These are phyloP conservation scores for Solanum pimpinellifolium DNA, from an alignment of 257 asterid species.

Conservation along the genomic window DNA sequence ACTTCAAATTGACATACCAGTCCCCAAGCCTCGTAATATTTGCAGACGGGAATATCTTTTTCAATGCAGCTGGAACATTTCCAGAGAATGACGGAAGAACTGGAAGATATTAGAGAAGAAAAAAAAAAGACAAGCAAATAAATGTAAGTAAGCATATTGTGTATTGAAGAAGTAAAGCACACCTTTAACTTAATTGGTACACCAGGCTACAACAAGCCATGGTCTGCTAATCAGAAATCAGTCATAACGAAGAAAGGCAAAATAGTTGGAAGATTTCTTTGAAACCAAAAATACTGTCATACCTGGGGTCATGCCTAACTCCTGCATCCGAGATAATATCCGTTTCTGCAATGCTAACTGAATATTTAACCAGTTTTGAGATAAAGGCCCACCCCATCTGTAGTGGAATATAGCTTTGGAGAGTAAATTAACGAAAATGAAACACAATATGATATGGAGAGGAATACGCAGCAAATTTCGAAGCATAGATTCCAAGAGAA, in stretches of 20 bases:
- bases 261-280: not conserved
- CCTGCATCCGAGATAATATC: conserved; percentile 79
- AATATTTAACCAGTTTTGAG: conserved; percentile 72
- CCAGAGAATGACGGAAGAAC: conserved; percentile 99
- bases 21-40: conserved; percentile 86
- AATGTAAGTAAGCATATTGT: not conserved
- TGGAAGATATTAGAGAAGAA: conserved; percentile 9
- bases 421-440: not conserved
- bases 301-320: conserved; percentile 99
- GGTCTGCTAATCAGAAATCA: not conserved
- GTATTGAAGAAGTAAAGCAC: not conserved
- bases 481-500: not conserved
- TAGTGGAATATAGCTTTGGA: conserved; percentile 2
- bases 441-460: not conserved
- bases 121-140: not conserved
- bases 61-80: conserved; percentile 88
- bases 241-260: not conserved
- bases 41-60: conserved; percentile 67
- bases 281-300: conserved; percentile 3
- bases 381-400: conserved; percentile 99
- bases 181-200: not conserved
- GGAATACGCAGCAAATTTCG: not conserved
- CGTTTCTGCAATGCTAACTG: conserved; percentile 72
- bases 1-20: conserved; percentile 43
- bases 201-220: not conserved